Conservation (phyloP, 1,284 basidiomycete genomes). For the Meira miltonrushii region DNA sequence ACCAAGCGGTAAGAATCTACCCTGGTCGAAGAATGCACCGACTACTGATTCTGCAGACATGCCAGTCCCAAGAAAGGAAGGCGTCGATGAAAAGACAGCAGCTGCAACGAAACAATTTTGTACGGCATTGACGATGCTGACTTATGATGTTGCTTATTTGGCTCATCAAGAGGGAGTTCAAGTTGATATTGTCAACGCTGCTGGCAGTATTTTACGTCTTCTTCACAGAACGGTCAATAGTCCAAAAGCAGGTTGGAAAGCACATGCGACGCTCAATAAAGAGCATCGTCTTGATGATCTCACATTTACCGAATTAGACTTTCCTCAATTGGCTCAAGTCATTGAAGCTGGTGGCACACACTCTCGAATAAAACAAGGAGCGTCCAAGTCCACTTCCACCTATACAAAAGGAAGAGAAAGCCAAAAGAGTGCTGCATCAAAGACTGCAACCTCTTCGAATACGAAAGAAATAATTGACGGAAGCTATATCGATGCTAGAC, state of each 20-base stretch:
- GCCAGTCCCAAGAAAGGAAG: not conserved
- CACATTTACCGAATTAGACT: constrained; percentile 8
- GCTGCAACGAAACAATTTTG: constrained; percentile 29
- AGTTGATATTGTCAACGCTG: constrained; percentile 35
- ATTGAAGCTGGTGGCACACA: not conserved
- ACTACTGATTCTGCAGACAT: not conserved
- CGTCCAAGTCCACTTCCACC: constrained; percentile 1
- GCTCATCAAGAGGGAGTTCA: constrained; percentile 29
- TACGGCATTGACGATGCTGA: constrained; percentile 34
- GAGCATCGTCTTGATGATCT: constrained; percentile 7
- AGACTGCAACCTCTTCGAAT: not conserved
- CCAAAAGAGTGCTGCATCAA: not conserved
- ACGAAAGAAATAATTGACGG: constrained; percentile 18
- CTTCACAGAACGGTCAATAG: constrained; percentile 18
- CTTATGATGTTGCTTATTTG: constrained; percentile 35
- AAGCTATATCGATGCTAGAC: constrained; percentile 34
- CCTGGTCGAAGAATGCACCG: constrained; percentile 1
- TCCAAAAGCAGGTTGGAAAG: constrained; percentile 18
- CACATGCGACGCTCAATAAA: constrained; percentile 21
- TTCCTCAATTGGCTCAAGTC: constrained; percentile 10
- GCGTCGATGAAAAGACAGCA: constrained; percentile 20
- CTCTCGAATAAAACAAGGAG: not conserved
- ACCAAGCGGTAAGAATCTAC: not conserved
- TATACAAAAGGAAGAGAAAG: not conserved
- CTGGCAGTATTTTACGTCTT: constrained; percentile 29